Conservation (phyloP, 768 basidiomycete species). For the Lactarius vividus region DNA sequence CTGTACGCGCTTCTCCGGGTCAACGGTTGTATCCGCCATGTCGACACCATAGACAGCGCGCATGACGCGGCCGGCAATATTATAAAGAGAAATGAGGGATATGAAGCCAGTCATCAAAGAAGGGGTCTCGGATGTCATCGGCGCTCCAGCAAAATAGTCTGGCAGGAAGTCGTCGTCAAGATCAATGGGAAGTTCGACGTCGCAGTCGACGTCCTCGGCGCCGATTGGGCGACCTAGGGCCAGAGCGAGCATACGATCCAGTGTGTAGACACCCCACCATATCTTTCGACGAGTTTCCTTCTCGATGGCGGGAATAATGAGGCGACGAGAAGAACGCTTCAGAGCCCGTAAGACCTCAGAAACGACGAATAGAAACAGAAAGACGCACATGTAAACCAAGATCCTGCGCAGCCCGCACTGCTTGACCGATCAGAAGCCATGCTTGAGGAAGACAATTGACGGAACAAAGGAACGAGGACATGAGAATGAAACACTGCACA, state of each 20-base stretch:
- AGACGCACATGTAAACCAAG: constrained; percentile 82
- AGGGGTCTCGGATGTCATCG: constrained; percentile 51
- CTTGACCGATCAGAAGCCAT: constrained; percentile 90
- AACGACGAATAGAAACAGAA: constrained; percentile 13
- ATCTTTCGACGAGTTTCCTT: constrained; percentile 89
- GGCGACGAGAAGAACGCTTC: constrained; percentile 79
- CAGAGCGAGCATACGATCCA: constrained; percentile 90
- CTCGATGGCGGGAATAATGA: constrained; percentile 67
- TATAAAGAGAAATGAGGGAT: constrained; percentile 73
- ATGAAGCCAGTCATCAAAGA: constrained; percentile 82
- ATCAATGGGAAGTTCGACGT: constrained; percentile 80
- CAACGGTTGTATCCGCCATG: constrained; percentile 60
- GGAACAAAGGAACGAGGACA: constrained; percentile 89
- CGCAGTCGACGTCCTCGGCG: constrained; percentile 86
- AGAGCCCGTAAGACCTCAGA: constrained; percentile 27
- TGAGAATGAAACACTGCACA: constrained; percentile 85
- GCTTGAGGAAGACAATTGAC: constrained; percentile 93
- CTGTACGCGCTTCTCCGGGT: constrained; percentile 70
- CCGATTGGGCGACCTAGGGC: constrained; percentile 87
- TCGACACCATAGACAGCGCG: constrained; percentile 82
- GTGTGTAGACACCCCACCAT: constrained; percentile 91
- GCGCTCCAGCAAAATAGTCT: constrained; percentile 67
- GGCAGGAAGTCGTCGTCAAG: constrained; percentile 77
- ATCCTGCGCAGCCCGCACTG: constrained; percentile 86
- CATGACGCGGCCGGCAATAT: constrained; percentile 79